Base-by-base conservation (phyloP, 2,329 filamentous ascomycete genomes). In the Pestalotiopsis sp. region DNA sequence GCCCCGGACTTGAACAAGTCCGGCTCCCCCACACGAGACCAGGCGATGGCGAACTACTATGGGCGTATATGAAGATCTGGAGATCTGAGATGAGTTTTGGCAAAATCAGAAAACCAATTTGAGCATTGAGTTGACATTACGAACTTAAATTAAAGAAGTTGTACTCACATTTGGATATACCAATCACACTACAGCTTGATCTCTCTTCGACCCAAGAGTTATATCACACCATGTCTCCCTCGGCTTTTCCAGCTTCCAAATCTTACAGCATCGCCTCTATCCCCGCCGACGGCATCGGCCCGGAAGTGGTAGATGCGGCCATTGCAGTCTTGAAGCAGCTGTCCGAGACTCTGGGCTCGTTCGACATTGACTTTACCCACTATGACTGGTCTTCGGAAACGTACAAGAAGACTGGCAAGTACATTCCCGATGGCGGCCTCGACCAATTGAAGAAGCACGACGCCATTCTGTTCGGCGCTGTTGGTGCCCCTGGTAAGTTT, bases 361-460 rank as follows among this genome's bases (percentile, higher is more conserved):
- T 93, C 77, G 81, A 85, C 9, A 81, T 93, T 0, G 79, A 87
- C 12, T 92, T 92, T 74, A 85, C 84, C 57, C 81, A 89, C 72
- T 91, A 87, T 73, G 89, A 91, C 76, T 92, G 90, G 90, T 89
- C 87, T 72, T 91, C 89, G 0, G 87, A 90, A 17, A 89, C 85
- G 0, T 92, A 90, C 79, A 90, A 90, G 76, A 85, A 86, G 75
- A 90, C 86, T 0, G 91, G 91, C 1, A 85, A 87, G 72, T 92
- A 91, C 74, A 90, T 91, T 9, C 88, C 89, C 0, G 85, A 88
- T 25, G 88, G 85, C 39, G 89, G 87, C 1, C 80, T 90, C 1
- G 86, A 89, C 2, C 76, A 83, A 65, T 73, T 82, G 31, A 80
- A 78, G 73, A 78, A 78, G 70, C 78, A 81, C 68, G 86, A 91